Conservation (phyloP, 768 basidiomycete genomes). For the Suillus lakei region DNA sequence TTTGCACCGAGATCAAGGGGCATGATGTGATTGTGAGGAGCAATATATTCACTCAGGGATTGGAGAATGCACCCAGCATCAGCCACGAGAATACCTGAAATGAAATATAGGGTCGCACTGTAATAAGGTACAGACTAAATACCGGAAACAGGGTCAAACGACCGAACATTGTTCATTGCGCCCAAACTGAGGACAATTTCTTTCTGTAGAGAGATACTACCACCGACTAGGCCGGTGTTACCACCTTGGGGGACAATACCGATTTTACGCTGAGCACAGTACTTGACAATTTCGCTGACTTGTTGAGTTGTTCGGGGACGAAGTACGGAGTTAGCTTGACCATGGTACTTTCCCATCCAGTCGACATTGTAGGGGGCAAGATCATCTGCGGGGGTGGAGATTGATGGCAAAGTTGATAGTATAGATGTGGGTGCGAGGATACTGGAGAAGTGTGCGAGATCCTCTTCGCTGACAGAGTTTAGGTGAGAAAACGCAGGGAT, state of each 20-base stretch:
- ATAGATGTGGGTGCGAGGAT: conserved; percentile 68
- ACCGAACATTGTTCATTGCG: conserved; percentile 82
- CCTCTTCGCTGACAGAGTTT: conserved; percentile 56
- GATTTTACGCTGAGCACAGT: conserved; percentile 81
- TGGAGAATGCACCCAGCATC: conserved; percentile 97
- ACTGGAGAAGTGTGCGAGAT: conserved; percentile 69
- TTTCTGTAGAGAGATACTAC: conserved; percentile 85
- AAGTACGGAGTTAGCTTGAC: conserved; percentile 82
- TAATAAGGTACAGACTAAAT: conserved; percentile 18
- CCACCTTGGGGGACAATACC: conserved; percentile 98
- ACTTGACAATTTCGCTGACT: conserved; percentile 86
- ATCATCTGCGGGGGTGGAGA: conserved; percentile 57
- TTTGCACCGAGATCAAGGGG: conserved; percentile 96
- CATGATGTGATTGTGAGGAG: conserved; percentile 92
- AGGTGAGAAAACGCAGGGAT: conserved; percentile 36
- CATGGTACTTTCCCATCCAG: conserved; percentile 96
- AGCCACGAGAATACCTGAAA: conserved; percentile 81
- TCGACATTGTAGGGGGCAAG: conserved; percentile 84
- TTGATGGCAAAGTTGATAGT: conserved; percentile 67
- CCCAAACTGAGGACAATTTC: conserved; percentile 87
- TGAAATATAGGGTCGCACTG: conserved; percentile 12
- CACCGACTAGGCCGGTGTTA: conserved; percentile 97
- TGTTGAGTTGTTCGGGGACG: conserved; percentile 88
- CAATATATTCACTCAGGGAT: conserved; percentile 82
- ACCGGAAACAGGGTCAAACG: conserved; percentile 87